Evolutionary conservation across 2,329 filamentous ascomycete genomes (phyloP), one percentile per base, ranked within the genome.

Genomic region (Zasmidium cellare): DNA sequence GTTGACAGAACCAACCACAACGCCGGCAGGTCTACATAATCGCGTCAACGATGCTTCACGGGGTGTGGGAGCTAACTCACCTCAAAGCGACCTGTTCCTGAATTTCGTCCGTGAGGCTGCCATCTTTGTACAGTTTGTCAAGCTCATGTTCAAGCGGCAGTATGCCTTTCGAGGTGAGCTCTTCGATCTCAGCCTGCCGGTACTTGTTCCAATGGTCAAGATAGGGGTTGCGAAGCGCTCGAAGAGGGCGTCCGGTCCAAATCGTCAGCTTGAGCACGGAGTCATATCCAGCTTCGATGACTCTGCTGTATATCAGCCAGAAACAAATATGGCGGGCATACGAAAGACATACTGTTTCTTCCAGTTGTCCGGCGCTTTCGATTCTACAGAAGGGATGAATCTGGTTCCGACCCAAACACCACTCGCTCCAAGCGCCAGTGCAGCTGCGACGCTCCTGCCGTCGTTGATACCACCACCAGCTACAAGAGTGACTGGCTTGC

Each of bases 331-430:
- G n/a, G n/a, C n/a, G n/a, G n/a, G n/a, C n/a, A n/a, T n/a, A n/a
- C n/a, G n/a, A n/a, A n/a, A n/a, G n/a, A n/a, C n/a, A n/a, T n/a
- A n/a, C n/a, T 65, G 56, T 12, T 60, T 52, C 51, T 62, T 62
- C 48, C 50, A 62, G 19, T 56, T 48, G 2, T 63, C 53, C 35
- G 62, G 51, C 3, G 58, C 62, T 51, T 60, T 63, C 9, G 58
- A 59, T 25, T 64, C 62, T 0, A 97, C 90, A 53, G 86, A 87
- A 60, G 97, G 85, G 66, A 97, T 89, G 80, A 97, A 97, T 62
- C 94, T 86, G 41, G 93, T 97, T 73, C 93, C 93, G 66, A 97
- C 89, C 93, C 93, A 97, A 66, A 97, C 93, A 70, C 86, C 93
- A 60, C 84, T 84, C 53, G 93, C 93, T 66, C 94, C 93, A 75